Evolutionary conservation across 805 yeast genomes (phyloP).

Genomic region (Myxozyma mucilagina): DNA sequence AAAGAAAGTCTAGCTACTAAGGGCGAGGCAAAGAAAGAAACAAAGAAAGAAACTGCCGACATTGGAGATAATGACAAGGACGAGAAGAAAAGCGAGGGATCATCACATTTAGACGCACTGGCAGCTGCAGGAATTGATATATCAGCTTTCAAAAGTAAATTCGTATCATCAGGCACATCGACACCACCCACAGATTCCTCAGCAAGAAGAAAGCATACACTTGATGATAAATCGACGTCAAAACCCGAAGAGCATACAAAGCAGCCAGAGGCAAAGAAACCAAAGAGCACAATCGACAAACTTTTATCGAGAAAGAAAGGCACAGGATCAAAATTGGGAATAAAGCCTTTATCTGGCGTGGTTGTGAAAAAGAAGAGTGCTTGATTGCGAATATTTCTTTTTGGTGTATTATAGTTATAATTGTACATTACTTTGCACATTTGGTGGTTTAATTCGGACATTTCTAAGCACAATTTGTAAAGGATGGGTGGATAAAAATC

Average conservation of each 20-base stretch:
- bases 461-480: background rate
- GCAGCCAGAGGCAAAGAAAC: conserved; percentile 1
- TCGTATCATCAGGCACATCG: background rate
- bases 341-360: background rate
- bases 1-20: background rate
- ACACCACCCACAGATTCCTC: background rate
- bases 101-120: background rate
- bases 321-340: background rate
- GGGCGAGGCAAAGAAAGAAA: background rate
- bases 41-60: background rate
- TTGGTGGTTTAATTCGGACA: too few relatives aligned
- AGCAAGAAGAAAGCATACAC: background rate
- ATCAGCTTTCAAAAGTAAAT: conserved; percentile 1
- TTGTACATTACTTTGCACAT: too few relatives aligned
- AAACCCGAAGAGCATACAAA: background rate
- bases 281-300: background rate
- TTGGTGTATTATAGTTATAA: conserved; percentile 24
- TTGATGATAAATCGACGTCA: background rate
- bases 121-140: conserved; percentile 8
- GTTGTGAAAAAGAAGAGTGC: background rate
- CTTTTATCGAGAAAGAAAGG: conserved; percentile 3
- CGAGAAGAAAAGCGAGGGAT: background rate
- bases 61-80: background rate
- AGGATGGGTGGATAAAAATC: background rate
- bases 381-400: conserved; percentile 9